Conservation (phyloP, 331 rosid genomes). For the Rhamnella rubrinervis region DNA sequence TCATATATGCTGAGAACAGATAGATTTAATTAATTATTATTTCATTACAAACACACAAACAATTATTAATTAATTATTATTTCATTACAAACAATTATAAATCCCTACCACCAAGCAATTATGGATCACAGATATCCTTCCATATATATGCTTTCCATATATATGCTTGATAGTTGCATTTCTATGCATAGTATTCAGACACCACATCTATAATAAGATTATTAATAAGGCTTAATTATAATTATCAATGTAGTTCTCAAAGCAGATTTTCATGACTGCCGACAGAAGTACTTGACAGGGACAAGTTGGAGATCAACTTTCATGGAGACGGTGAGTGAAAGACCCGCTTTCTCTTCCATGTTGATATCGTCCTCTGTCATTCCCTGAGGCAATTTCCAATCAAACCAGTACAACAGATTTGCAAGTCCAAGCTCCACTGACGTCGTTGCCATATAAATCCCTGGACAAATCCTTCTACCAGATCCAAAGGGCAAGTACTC, state of each 20-base stretch:
- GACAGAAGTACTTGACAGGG: not conserved
- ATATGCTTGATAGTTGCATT: too few species aligned
- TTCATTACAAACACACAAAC: too few species aligned
- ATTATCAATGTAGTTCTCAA: not conserved
- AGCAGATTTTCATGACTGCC: not conserved
- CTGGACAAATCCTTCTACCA: conserved; percentile 36
- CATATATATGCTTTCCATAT: too few species aligned
- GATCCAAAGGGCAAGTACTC: conserved; percentile 39
- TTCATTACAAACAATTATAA: too few species aligned
- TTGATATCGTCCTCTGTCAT: conserved; percentile 30
- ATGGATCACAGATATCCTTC: too few species aligned
- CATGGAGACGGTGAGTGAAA: conserved; percentile 29
- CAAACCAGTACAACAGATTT: conserved; percentile 34
- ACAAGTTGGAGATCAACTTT: conserved; percentile 38
- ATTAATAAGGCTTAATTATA: too few species aligned
- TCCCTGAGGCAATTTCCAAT: conserved; percentile 45
- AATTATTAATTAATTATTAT: too few species aligned
- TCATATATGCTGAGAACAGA: too few species aligned
- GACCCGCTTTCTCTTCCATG: conserved; percentile 43
- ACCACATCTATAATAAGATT: too few species aligned
- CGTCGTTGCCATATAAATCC: conserved; percentile 24
- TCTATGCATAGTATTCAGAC: too few species aligned
- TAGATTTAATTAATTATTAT: too few species aligned
- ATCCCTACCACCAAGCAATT: too few species aligned
- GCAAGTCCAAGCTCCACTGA: conserved; percentile 35